These are phyloP conservation scores for Globisporangium parvum DNA, from an alignment of 352 stramenopile genomes.

Conservation along the genomic window DNA sequence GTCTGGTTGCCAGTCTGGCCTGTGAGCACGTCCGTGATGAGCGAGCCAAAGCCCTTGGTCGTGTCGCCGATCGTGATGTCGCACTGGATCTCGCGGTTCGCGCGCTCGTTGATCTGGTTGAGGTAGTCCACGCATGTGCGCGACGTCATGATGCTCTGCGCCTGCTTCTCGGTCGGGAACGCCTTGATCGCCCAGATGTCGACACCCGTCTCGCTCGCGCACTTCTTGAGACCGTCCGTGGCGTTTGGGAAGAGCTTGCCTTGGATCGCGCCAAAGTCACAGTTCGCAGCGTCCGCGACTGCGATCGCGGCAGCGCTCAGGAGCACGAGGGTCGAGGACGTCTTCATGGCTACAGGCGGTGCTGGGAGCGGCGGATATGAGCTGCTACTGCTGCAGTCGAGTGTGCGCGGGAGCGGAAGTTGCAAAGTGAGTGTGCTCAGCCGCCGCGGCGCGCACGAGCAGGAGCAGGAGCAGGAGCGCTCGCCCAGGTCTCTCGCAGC, in stretches of 20 bases:
- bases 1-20: conserved; percentile 62
- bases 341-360: conserved; percentile 20
- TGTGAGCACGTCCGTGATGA: conserved; percentile 45
- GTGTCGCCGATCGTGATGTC: conserved; percentile 29
- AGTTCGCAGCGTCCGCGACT: conserved; percentile 18
- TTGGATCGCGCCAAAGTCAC: conserved; percentile 45
- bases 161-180: conserved; percentile 42
- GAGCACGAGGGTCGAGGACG: conserved; percentile 14
- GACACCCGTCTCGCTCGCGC: conserved; percentile 31
- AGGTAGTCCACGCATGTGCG: conserved; percentile 57
- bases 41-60: conserved; percentile 27
- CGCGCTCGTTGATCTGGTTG: conserved; percentile 61
- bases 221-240: conserved; percentile 31
- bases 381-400: too few relatives aligned
- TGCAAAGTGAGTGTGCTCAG: too few relatives aligned
- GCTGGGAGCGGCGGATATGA: too few relatives aligned
- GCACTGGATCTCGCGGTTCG: conserved; percentile 53
- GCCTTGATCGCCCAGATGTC: conserved; percentile 35
- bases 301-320: conserved; percentile 13
- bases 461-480: too few relatives aligned
- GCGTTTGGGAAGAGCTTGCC: conserved; percentile 41
- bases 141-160: conserved; percentile 33
- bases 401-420: too few relatives aligned
- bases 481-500: too few relatives aligned
- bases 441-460: too few relatives aligned